phyloP scores from a whole-genome alignment of 805 yeast genomes.

The Candida nemodendra region DNA sequence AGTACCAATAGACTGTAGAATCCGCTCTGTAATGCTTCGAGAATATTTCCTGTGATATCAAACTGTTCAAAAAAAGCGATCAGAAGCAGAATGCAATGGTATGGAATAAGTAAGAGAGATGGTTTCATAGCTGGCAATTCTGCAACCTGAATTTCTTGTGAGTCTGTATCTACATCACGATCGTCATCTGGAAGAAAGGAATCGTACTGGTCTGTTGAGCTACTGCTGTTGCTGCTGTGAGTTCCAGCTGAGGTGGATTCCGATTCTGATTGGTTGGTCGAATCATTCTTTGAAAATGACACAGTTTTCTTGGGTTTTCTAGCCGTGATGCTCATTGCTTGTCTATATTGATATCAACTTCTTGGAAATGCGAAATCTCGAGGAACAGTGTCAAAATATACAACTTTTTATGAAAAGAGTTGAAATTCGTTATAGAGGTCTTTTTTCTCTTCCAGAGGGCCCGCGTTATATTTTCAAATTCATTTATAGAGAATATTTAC shows the following conservation, averaged over 20 bases:
- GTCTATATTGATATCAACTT: no score
- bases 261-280: background rate
- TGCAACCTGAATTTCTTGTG: background rate
- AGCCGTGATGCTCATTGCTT: constrained; percentile 7
- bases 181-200: no score
- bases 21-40: constrained; percentile 25
- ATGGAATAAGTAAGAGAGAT: constrained; percentile 29
- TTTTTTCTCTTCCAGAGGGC: no score
- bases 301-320: constrained; percentile 29
- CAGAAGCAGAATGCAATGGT: constrained; percentile 28
- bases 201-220: no score
- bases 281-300: constrained; percentile 24
- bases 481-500: no score
- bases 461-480: no score
- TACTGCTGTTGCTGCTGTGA: no score
- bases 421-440: no score
- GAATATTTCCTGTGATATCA: constrained; percentile 30
- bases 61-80: constrained; percentile 33
- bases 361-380: background rate
- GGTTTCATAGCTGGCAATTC: constrained; percentile 17
- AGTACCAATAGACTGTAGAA: constrained; percentile 33
- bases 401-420: no score
- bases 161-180: background rate
- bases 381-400: no score
- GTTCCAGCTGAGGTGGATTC: background rate